Evolutionary conservation across 768 basidiomycete genomes (phyloP), one percentile per base, ranked within the genome.

Genomic region (Suillus sp.): DNA sequence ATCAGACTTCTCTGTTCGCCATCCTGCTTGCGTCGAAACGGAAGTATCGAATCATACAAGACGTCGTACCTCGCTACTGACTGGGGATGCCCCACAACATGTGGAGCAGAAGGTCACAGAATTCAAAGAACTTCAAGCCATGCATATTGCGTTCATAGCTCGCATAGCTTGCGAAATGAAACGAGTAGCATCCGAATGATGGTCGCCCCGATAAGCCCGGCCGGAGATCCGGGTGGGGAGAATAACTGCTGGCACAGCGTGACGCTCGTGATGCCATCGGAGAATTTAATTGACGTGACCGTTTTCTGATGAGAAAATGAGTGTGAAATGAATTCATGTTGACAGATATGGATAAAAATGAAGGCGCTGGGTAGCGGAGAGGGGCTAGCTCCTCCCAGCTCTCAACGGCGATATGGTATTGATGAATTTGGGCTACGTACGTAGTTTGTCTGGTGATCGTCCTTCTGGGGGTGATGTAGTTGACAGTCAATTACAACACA

Each of bases 241-340:
- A 30, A 50, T 18, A 27, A n/a, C 9, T 27, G 37, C 55, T 56
- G 55, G 55, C 55, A 27, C 18, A 6, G 55, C 22, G 55, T 56
- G 35, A 54, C 22, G 34, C 53, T 53, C 51, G 4, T n/a, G 30
- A 55, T 55, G 51, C 32, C 22, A 35, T 38, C 35, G 55, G 55
- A 56, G 35, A 38, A 57, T 57, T 38, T 25, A 57, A 20, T 40
- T 40, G 55, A 2, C 25, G 10, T 40, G 18, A 20, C 27, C 2
- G 27, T 27, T 51, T 51, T 51, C 37, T 57, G 55, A 57, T 57
- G 37, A 57, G 55, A 57, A 56, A 54, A 55, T 7, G 20, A 34
- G 32, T 10, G 53, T 54, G n/a, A 34, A 55, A 55, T 38, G 37
- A 37, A 38, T 56, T 22, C 16, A 38, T 57, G 5, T 38, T 8